Conservation (phyloP, 129 eudicot species). For the Daucus carota region DNA sequence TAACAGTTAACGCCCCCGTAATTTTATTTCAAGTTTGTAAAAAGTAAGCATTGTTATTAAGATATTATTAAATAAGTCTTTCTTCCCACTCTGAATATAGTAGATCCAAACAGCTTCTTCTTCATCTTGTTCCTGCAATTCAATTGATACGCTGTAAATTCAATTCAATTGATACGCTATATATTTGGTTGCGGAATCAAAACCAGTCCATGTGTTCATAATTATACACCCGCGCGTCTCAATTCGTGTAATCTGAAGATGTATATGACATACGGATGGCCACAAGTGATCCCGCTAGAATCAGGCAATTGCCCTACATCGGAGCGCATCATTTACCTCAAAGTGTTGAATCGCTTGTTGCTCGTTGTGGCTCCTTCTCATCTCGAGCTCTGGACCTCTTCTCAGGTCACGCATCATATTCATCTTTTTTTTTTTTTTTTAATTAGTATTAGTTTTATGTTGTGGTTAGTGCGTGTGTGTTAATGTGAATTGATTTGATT, state of each 20-base stretch:
- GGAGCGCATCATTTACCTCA: slow-evolving; percentile 67
- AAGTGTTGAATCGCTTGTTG: slow-evolving; percentile 54
- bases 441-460: too few species aligned
- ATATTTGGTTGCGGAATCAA: too few species aligned
- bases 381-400: slow-evolving; percentile 92
- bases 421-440: neutral
- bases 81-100: too few species aligned
- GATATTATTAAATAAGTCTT: too few species aligned
- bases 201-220: neutral
- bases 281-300: slow-evolving; percentile 90
- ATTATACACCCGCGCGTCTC: too few species aligned
- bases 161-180: neutral
- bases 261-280: slow-evolving; percentile 99
- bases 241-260: slow-evolving; percentile 39
- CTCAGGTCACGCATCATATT: slow-evolving; percentile 46
- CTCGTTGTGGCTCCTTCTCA: slow-evolving; percentile 86
- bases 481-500: slow-evolving; percentile 1
- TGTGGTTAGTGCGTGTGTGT: neutral
- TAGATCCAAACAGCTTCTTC: too few species aligned
- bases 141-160: neutral
- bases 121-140: neutral
- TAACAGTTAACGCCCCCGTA: too few species aligned
- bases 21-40: too few species aligned
- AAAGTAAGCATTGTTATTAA: too few species aligned
- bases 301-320: slow-evolving; percentile 51